A percentile compares a stretch with the other conserved stretches of the same genome.
These are phyloP conservation scores for Asterionellopsis glacialis DNA, from an alignment of 108 stramenopile genomes.

Conservation along the genomic window DNA sequence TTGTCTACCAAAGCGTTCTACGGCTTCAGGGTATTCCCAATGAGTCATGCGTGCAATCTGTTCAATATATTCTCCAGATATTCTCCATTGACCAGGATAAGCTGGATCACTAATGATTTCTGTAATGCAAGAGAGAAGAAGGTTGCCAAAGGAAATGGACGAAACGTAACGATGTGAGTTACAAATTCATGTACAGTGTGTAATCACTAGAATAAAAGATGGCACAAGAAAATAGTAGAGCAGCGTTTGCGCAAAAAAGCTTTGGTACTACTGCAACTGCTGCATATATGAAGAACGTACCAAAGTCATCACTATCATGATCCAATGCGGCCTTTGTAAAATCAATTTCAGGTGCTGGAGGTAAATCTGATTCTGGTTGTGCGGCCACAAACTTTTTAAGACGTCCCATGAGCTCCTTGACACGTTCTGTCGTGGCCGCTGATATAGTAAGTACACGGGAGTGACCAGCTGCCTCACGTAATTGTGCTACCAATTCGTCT, in stretches of 20 bases:
- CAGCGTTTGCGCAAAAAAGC: no score
- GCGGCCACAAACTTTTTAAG: conserved; percentile 84
- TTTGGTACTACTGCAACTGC: no score
- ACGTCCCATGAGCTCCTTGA: conserved; percentile 88
- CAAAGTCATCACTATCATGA: conserved; percentile 81
- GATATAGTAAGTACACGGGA: conserved; percentile 81
- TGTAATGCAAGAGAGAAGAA: conserved; percentile 13
- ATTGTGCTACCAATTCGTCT: conserved; percentile 58
- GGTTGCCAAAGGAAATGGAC: conserved; percentile 2
- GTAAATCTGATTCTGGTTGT: conserved; percentile 68
- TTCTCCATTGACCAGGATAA: conserved; percentile 88
- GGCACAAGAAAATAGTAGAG: no score
- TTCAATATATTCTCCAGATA: conserved; percentile 81
- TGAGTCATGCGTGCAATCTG: conserved; percentile 90
- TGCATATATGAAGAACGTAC: conserved; percentile 34
- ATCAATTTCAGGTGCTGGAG: conserved; percentile 74
- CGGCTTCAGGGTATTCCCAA: conserved; percentile 92
- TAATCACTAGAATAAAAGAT: no score
- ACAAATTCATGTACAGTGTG: conserved; percentile 3
- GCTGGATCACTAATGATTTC: conserved; percentile 83
- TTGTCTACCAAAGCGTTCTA: conserved; percentile 85
- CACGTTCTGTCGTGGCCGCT: conserved; percentile 80
- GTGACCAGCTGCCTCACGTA: conserved; percentile 77
- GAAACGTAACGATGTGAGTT: neutral
- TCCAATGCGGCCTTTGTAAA: conserved; percentile 75